Evolutionary conservation across 106 monocot genomes (phyloP), one percentile per base, ranked within the genome.

Genomic region (Apostasia ramifera): DNA sequence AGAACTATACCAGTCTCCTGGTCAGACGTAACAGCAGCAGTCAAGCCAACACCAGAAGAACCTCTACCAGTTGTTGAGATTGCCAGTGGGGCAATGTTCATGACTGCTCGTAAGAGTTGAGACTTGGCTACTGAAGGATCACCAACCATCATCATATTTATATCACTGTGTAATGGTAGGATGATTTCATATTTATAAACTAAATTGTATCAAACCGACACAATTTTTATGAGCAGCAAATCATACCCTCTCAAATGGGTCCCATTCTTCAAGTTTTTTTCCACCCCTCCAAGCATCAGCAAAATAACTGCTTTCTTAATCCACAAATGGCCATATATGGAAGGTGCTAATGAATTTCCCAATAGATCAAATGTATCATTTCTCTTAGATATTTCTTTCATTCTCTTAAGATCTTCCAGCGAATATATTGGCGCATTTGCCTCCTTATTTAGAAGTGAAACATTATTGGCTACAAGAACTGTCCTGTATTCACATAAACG

Each of bases 91-190:
- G 93, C 83, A 71, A 98, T 93, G 62, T 93, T 98, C 90, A 98
- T 98, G 50, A 93, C 81, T 46, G 90, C 98, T 74, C 98, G 78
- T 68, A 98, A 73, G 5, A 98, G 79, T 71, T 98, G 98, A 26
- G 98, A 98, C 66, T 98, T 98, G 44, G 98, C 98, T 73, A 98
- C 98, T 41, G 98, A 98, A 73, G 98, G 98, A 74, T 98, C 93
- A 59, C 98, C 98, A 79, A 98, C 98, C 98, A 98, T 98, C 98
- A 98, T 98, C 98, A 98, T 98, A 59, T 98, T 98, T 87, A 98
- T 82, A 63, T 98, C 98, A 61, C 98, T 97, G 73, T 40, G 53
- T 3, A 8, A 11, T 62, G 26, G 26, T 26, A 26, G 26, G 26
- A 26, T 26, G 26, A 26, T 26, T 26, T 26, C 26, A 26, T 26